phyloP scores from a whole-genome alignment of 2,329 filamentous ascomycete species.

The Zymoseptoria ardabiliae region DNA sequence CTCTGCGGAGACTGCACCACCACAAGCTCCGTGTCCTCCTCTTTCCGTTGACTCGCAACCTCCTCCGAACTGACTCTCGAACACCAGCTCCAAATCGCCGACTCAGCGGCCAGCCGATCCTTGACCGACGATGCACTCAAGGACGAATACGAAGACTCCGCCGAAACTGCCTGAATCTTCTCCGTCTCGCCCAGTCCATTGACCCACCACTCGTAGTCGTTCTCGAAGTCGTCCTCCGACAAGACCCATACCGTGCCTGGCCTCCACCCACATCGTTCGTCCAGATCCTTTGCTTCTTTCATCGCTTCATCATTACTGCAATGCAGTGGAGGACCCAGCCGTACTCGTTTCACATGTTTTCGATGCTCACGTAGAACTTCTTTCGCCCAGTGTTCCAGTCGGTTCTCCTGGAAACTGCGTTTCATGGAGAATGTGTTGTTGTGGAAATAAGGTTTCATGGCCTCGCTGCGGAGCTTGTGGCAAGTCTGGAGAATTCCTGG shows the following conservation, averaged over 20 bases:
- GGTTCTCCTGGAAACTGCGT: constrained; percentile 4
- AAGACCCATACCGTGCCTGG: constrained; percentile 9
- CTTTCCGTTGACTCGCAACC: background rate
- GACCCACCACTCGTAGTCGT: constrained; percentile 10
- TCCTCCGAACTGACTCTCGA: background rate
- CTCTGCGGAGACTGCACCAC: background rate
- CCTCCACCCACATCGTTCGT: constrained; percentile 4
- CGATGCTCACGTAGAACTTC: constrained; percentile 7
- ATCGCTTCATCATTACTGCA: constrained; percentile 9
- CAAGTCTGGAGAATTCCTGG: constrained; percentile 9
- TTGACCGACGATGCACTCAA: background rate
- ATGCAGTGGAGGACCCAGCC: constrained; percentile 6
- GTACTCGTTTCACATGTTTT: constrained; percentile 4
- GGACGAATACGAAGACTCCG: background rate
- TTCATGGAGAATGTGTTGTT: constrained; percentile 12
- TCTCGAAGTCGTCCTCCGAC: constrained; percentile 9
- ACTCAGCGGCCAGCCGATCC: background rate
- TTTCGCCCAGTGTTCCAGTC: constrained; percentile 9
- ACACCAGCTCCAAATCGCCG: background rate
- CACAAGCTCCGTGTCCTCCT: background rate
- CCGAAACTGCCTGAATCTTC: background rate
- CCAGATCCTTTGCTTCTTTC: constrained; percentile 6
- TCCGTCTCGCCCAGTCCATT: constrained; percentile 10
- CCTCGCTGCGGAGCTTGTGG: constrained; percentile 7
- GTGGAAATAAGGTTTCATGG: constrained; percentile 6